Percentiles rank a stretch among this genome's conserved stretches.
phyloP scores from a whole-genome alignment of 352 stramenopile genomes.

The Globisporangium acanthophoron region DNA sequence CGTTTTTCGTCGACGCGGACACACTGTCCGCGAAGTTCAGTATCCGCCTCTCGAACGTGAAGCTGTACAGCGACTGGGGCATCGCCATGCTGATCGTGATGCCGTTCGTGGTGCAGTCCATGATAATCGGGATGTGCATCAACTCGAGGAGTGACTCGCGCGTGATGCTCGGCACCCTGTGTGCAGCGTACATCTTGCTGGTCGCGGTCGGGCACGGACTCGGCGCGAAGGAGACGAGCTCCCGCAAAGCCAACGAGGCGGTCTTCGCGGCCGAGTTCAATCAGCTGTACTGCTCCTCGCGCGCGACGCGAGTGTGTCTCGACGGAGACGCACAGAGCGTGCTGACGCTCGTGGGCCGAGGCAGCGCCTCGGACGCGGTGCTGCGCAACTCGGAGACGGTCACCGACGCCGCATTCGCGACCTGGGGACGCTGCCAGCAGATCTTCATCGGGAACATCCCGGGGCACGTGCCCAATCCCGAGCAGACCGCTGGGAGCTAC shows the following conservation, averaged over 20 bases:
- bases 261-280: slow-evolving; percentile 11
- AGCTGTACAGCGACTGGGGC: not conserved
- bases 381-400: not conserved
- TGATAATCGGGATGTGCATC: not conserved
- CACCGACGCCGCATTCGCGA: not conserved
- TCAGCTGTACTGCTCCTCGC: slow-evolving; percentile 8
- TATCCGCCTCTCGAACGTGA: not conserved
- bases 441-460: not conserved
- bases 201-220: slow-evolving; percentile 1
- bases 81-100: not conserved
- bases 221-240: not conserved
- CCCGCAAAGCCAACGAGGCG: not conserved
- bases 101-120: not conserved
- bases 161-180: not conserved
- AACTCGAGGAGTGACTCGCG: not conserved
- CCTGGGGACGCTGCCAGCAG: not conserved
- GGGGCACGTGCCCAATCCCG: too few relatives aligned
- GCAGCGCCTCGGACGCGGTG: not conserved
- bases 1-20: not conserved
- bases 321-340: not conserved
- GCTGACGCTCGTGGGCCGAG: not conserved
- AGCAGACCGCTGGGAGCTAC: not conserved
- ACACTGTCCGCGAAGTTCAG: slow-evolving; percentile 1
- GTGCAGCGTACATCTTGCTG: slow-evolving; percentile 4
- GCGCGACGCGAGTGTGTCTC: slow-evolving; percentile 1